phyloP scores from a whole-genome alignment of 2,329 filamentous ascomycete species.

The Incumbomyces lentus region DNA sequence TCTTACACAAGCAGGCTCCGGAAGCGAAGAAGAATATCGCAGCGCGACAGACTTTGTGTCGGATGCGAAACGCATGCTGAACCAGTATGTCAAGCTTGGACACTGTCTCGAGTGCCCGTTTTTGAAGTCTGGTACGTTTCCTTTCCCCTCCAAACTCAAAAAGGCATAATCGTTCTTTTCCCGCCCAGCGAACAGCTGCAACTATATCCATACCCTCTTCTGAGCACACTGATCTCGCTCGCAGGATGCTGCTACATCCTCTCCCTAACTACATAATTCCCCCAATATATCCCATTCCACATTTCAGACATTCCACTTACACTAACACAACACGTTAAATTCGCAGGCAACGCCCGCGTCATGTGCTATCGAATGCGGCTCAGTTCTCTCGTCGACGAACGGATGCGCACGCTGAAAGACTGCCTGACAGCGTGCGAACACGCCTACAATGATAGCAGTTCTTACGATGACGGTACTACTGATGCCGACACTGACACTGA shows the following conservation, averaged over 20 bases:
- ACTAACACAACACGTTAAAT: no score
- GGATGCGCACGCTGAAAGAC: background rate
- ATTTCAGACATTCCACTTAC: no score
- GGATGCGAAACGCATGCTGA: slow-evolving; percentile 2
- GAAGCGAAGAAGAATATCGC: background rate
- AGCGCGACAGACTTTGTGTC: background rate
- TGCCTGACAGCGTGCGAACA: background rate
- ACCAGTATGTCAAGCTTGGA: slow-evolving; percentile 1
- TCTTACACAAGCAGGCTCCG: no score
- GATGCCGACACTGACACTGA: no score
- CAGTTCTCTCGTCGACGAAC: background rate
- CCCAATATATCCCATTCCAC: no score
- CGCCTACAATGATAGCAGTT: no score
- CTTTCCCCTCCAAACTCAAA: background rate
- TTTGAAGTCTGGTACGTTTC: background rate
- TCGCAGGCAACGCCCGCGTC: background rate
- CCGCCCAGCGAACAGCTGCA: no score
- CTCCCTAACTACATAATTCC: no score
- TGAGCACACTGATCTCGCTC: background rate
- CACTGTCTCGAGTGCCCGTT: slow-evolving; percentile 3
- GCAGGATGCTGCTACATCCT: no score
- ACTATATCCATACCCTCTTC: no score
- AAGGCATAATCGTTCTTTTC: background rate
- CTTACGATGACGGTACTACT: no score
- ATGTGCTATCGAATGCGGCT: slow-evolving; percentile 6